Base-by-base conservation (phyloP, 805 yeast genomes). In the Barnettozyma botsteinii region DNA sequence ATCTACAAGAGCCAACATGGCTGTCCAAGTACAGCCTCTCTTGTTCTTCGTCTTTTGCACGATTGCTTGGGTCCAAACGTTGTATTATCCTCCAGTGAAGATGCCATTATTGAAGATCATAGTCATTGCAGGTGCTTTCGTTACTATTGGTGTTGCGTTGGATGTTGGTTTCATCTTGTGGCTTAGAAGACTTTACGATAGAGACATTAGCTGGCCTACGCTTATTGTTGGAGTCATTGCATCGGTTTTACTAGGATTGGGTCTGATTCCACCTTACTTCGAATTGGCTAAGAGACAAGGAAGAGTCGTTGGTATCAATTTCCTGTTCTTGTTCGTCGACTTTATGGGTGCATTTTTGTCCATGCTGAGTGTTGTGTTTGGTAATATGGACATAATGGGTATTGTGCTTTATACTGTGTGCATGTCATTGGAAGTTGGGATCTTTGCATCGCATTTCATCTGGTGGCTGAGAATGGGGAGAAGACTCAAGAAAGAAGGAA, bases 271-370 rank as follows among this genome's bases (percentile, higher is more conserved):
- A 0, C 97, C 97, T 2, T 91, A 91, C 57, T 76, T 78, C 49
- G 98, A 91, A 58, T 64, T 91, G 22, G 72, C 77, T 15, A 85
- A 86, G 52, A 69, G 96, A 42, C 59, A 75, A 35, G 98, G 98
- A 2, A 66, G 86, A 25, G 97, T 89, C 1, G 78, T 88, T 1
- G 98, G 98, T 0, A 82, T 91, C 53, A 88, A 88, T 55, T 87
- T 91, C 55, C 46, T 83, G 6, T 91, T 91, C 48, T 65, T 91
- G 41, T 56, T 67, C 8, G 66, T 89, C 62, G 98, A 91, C 58
- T 73, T 85, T 8, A 45, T 73, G 27, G 98, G 98, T 9, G 96
- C 97, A 0, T 60, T 85, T 27, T 75, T 87, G 43, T 85, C 94
- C 3, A 73, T 85, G 66, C 62, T 74, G 31, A 76, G 85, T 62